Evolutionary conservation across 306 rosid genomes (phyloP).

Genomic region (Vigna nakashimae): DNA sequence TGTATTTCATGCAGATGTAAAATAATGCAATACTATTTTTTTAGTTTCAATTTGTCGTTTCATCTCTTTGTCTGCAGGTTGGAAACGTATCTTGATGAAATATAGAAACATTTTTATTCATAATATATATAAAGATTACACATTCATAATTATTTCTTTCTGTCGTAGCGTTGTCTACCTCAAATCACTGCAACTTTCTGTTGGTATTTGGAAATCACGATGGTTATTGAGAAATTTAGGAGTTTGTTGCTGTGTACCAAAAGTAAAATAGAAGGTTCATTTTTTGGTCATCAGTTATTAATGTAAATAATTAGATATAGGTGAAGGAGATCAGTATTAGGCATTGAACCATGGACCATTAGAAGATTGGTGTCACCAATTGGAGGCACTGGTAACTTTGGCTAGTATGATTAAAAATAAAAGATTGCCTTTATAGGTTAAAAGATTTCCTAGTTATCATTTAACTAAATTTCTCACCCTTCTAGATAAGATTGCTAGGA

Average conservation of each 20-base stretch:
- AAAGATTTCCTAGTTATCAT: constrained; percentile 1
- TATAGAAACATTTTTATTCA: constrained; percentile 11
- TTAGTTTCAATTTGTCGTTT: neutral
- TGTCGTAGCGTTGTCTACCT: constrained; percentile 13
- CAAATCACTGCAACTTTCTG: constrained; percentile 4
- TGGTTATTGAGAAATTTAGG: constrained; percentile 13
- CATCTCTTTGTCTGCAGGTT: constrained; percentile 21
- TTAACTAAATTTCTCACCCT: neutral
- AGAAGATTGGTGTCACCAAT: neutral
- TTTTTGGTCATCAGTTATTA: neutral
- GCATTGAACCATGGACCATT: constrained; percentile 1
- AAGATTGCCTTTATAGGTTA: neutral
- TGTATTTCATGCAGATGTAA: constrained; percentile 9
- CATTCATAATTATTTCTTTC: neutral
- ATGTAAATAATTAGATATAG: constrained; percentile 24
- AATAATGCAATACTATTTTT: neutral
- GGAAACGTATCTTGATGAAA: neutral
- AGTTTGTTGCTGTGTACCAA: neutral
- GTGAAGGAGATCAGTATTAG: constrained; percentile 13
- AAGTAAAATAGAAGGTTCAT: neutral
- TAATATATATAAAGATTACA: neutral
- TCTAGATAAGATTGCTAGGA: neutral
- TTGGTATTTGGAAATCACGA: neutral
- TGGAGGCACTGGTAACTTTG: neutral
- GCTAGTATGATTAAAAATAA: neutral